Evolutionary conservation across 176 grass and related monocot genomes (phyloP).

Genomic region (Echinochloa phyllopogon): DNA sequence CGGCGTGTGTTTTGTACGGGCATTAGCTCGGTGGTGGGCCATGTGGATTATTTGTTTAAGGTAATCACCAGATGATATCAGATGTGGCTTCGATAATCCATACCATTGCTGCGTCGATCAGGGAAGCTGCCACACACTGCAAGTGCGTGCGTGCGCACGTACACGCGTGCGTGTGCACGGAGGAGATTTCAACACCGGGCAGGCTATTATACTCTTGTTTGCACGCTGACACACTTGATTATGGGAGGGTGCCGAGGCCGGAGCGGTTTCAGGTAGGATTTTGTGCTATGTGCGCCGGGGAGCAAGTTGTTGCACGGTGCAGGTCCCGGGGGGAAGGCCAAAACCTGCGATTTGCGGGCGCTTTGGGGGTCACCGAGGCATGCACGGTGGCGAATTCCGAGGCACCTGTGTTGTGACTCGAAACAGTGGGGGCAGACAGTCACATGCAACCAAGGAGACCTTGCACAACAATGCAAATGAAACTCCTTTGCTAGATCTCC

Average conservation of each 20-base stretch:
- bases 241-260: conserved; percentile 4
- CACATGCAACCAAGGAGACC: conserved; percentile 56
- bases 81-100: not conserved
- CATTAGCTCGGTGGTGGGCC: not conserved
- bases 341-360: conserved; percentile 52
- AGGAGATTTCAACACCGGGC: not conserved
- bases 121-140: conserved; percentile 15
- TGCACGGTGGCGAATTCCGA: conserved; percentile 55
- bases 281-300: conserved; percentile 9
- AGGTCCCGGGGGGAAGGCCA: conserved; percentile 28
- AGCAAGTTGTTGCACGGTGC: conserved; percentile 34
- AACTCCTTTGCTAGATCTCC: not conserved
- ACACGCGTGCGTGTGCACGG: conserved; percentile 1
- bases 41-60: not conserved
- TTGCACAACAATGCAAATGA: not conserved
- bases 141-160: not conserved
- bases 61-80: not conserved
- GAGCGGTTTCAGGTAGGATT: conserved; percentile 53
- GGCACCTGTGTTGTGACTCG: conserved; percentile 72
- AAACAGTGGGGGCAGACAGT: conserved; percentile 61
- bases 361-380: conserved; percentile 51
- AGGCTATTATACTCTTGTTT: not conserved
- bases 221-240: not conserved
- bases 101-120: not conserved
- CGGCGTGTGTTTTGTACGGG: not conserved